Base-by-base conservation (phyloP, 768 basidiomycete genomes). In the Atractiella rhizophila region DNA sequence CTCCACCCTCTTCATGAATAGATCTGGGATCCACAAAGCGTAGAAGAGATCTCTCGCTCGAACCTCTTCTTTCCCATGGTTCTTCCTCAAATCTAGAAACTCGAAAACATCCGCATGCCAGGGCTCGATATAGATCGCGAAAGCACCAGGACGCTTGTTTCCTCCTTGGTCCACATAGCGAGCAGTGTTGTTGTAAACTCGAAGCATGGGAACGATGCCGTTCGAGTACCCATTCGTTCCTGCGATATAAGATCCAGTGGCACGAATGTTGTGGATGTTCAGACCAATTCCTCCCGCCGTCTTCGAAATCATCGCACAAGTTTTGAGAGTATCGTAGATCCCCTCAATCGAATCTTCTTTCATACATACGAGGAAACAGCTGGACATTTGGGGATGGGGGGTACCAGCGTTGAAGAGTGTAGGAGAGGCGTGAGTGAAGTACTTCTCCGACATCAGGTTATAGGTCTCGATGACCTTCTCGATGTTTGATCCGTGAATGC, bases 141-240 rank as follows among this genome's bases (percentile, higher is more conserved):
- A 94, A 1, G 91, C 91, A 46, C 91, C 91, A 1, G 91, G 91
- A 20, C 91, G 78, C 64, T 96, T 96, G 69, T 96, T 96, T 21
- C 91, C 91, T 38, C 91, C 88, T 57, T 94, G 88, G 58, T 96
- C 91, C 42, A 96, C 91, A 54, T 96, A 96, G 28, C 88, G 82
- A 18, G 91, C 91, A 8, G 91, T 96, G 20, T 86, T 82, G 54
- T 98, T 86, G 59, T 76, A 96, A 0, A 81, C 88, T 42, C 91
- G 80, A 32, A 98, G 75, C 88, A 98, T 98, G 12, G 91, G 91
- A 2, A 96, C 82, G 54, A 98, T 91, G 42, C 91, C 91, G 53
- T 96, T 98, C 3, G 86, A 94, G 61, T 91, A 88, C 18, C 42
- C 91, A 59, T 96, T 96, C 24, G 91, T 98, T 18, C 91, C 91